Conservation (phyloP, 2,329 filamentous ascomycete species). For the Sclerotinia nivalis region DNA sequence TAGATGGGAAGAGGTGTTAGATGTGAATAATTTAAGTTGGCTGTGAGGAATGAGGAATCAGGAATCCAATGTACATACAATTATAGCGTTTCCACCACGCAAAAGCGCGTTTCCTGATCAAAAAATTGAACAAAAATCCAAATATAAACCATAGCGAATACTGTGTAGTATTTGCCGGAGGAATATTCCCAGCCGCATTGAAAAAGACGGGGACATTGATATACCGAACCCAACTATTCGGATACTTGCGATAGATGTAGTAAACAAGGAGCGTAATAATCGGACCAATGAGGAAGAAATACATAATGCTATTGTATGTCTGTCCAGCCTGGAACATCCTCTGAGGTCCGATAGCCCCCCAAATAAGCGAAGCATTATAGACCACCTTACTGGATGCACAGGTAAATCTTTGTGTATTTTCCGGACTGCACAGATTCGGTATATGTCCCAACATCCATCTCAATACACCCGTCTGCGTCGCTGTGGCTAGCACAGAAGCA, state of each 20-base stretch:
- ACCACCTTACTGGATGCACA: slow-evolving; percentile 52
- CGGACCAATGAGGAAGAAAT: slow-evolving; percentile 54
- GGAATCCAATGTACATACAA: neutral
- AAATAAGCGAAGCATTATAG: slow-evolving; percentile 57
- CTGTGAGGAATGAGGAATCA: neutral
- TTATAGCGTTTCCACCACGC: slow-evolving; percentile 52
- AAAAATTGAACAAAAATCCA: slow-evolving; percentile 52
- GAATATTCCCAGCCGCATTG: slow-evolving; percentile 50
- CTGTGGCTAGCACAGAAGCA: slow-evolving; percentile 49
- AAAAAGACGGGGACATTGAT: slow-evolving; percentile 52
- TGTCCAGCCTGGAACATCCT: slow-evolving; percentile 53
- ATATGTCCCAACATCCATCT: slow-evolving; percentile 46
- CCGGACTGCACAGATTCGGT: slow-evolving; percentile 45
- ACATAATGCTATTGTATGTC: slow-evolving; percentile 50
- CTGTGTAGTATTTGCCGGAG: slow-evolving; percentile 54
- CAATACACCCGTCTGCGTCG: slow-evolving; percentile 46
- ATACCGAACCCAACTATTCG: slow-evolving; percentile 48
- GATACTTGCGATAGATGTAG: slow-evolving; percentile 54
- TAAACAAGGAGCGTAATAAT: slow-evolving; percentile 62
- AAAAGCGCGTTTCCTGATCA: slow-evolving; percentile 48
- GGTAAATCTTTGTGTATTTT: slow-evolving; percentile 49
- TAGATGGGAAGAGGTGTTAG: neutral
- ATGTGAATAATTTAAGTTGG: neutral
- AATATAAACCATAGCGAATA: slow-evolving; percentile 50
- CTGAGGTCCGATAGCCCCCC: slow-evolving; percentile 49